Conservation (phyloP, 2,329 filamentous ascomycete species). For the Penicillium thymicola region DNA sequence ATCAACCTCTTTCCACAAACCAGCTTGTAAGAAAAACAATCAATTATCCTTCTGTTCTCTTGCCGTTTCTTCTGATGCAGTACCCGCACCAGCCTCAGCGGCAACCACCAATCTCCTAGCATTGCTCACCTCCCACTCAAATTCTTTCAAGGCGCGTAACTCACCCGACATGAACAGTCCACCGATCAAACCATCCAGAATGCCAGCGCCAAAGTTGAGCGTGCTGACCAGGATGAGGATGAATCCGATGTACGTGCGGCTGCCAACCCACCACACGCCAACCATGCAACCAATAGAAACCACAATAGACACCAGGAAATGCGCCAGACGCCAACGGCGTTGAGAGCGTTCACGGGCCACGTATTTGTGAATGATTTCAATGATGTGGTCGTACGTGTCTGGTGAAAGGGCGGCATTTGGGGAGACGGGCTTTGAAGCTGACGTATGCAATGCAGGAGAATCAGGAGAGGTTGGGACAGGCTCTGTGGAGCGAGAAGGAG, state of each 20-base stretch:
- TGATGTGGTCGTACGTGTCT: slow-evolving; percentile 67
- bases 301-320: slow-evolving; percentile 67
- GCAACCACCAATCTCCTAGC: slow-evolving; percentile 45
- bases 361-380: slow-evolving; percentile 68
- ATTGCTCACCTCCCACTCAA: slow-evolving; percentile 85
- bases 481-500: slow-evolving; percentile 1
- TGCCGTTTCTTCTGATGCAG: background rate
- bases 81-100: slow-evolving; percentile 6
- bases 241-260: slow-evolving; percentile 73
- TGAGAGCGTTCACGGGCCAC: slow-evolving; percentile 67
- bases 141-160: slow-evolving; percentile 78
- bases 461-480: slow-evolving; percentile 3
- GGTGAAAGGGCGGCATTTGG: slow-evolving; percentile 40
- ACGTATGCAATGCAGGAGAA: slow-evolving; percentile 15
- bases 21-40: background rate
- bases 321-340: slow-evolving; percentile 65
- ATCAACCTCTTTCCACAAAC: background rate
- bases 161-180: slow-evolving; percentile 84
- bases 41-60: background rate
- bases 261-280: slow-evolving; percentile 74
- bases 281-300: slow-evolving; percentile 72
- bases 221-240: slow-evolving; percentile 75
- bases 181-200: slow-evolving; percentile 80
- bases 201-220: slow-evolving; percentile 70
- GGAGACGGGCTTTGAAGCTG: slow-evolving; percentile 14